phyloP scores from a whole-genome alignment of 2,329 filamentous ascomycete genomes.

The Ophiostoma pallidulum region DNA sequence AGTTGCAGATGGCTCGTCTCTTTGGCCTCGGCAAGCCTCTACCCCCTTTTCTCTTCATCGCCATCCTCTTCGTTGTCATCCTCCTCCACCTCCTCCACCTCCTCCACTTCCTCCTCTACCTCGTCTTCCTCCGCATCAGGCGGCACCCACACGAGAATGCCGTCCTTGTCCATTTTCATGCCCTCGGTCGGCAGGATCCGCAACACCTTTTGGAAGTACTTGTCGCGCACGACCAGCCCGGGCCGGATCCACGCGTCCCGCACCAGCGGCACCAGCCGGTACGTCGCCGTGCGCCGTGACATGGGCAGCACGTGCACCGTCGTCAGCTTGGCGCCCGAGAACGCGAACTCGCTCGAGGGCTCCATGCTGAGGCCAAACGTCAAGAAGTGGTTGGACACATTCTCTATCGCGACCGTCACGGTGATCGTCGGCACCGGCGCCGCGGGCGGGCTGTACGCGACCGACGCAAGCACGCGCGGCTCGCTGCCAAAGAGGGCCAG shows the following conservation, averaged over 20 bases:
- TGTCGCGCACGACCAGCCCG: slow-evolving; percentile 68
- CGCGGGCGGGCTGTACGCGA: slow-evolving; percentile 30
- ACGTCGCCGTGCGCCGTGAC: slow-evolving; percentile 63
- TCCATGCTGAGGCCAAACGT: slow-evolving; percentile 92
- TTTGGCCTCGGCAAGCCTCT: no score
- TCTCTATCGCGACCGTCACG: slow-evolving; percentile 65
- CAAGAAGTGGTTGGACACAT: slow-evolving; percentile 87
- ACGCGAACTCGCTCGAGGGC: slow-evolving; percentile 83
- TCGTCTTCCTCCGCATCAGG: slow-evolving; percentile 26
- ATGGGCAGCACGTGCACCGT: slow-evolving; percentile 75
- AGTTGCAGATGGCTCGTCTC: no score
- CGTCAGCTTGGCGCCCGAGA: slow-evolving; percentile 76
- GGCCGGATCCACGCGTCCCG: slow-evolving; percentile 61
- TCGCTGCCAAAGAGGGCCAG: slow-evolving; percentile 75
- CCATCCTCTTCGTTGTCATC: neutral
- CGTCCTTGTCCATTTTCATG: slow-evolving; percentile 60
- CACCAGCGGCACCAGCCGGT: slow-evolving; percentile 60
- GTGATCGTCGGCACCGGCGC: slow-evolving; percentile 8
- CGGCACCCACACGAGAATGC: slow-evolving; percentile 53
- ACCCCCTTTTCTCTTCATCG: neutral
- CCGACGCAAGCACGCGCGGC: slow-evolving; percentile 66
- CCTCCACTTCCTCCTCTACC: neutral
- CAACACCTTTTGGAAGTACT: slow-evolving; percentile 87
- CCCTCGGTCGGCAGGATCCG: slow-evolving; percentile 72
- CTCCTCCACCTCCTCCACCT: neutral